Evolutionary conservation across 495 filamentous ascomycete genomes (phyloP), one percentile per base, ranked within the genome.

Genomic region (Barbatosphaeria neglecta): DNA sequence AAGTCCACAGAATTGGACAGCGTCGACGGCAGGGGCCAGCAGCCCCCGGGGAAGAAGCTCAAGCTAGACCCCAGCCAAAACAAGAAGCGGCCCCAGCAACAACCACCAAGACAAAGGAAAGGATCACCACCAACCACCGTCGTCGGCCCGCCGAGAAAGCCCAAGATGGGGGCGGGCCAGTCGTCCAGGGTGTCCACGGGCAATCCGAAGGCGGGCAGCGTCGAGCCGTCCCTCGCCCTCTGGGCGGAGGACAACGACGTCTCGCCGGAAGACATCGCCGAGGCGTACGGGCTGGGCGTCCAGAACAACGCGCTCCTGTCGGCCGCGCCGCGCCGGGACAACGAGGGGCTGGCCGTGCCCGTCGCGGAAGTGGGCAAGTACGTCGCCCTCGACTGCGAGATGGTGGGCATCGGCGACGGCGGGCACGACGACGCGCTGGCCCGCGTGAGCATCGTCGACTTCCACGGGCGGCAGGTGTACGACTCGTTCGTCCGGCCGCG

Each of bases 301-400:
- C 60, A 64, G 37, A 42, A 51, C 48, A 65, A 54, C 45, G 46
- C 58, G 2, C 37, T 67, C 18, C 37, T 55, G 7, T 45, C 48
- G 11, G 35, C 50, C 37, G 48, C 48, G 1, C 48, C 60, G 13
- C 28, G 50, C 6, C 53, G 54, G 2, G 66, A 74, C 22, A 78
- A 83, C 61, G 63, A 67, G 18, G 78, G 78, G 15, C 61, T 78
- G 5, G 60, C 72, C n/a, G n/a, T n/a, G 6, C 50, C 62, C 3
- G 57, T 50, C 18, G 27, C 65, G 15, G 77, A 83, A 39, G 58
- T 84, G 39, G 90, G 89, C 43, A 92, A 87, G 73, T 97, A 92
- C 57, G 62, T 98, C 38, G 84, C 87, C 27, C 76, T 98, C 38
- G 93, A 98, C 68, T 97, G 92, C 64, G 92, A 98, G 67, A 98